Evolutionary conservation across 2,329 filamentous ascomycete species (phyloP).

Genomic region (Pestalotiopsis sp.): DNA sequence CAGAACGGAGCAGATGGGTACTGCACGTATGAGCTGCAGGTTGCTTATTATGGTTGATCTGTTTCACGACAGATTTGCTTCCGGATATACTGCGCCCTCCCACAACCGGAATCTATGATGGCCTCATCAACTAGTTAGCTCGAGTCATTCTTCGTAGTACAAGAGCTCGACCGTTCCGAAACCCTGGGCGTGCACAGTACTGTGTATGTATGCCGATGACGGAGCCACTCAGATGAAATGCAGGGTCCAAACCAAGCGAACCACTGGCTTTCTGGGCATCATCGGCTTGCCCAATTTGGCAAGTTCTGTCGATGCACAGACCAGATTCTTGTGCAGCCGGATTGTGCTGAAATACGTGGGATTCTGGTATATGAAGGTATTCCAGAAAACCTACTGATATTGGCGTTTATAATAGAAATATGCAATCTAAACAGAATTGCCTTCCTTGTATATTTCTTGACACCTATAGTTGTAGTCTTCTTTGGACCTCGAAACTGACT

Average conservation of each 20-base stretch:
- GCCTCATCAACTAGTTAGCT: neutral
- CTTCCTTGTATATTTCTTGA: too few species aligned
- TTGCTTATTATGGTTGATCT: too few species aligned
- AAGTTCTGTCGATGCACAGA: neutral
- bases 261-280: neutral
- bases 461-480: too few species aligned
- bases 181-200: neutral
- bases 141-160: neutral
- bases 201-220: slow-evolving; percentile 1
- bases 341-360: neutral
- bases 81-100: neutral
- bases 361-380: too few species aligned
- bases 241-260: slow-evolving; percentile 9
- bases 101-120: neutral
- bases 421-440: too few species aligned
- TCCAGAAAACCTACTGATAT: too few species aligned
- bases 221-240: slow-evolving; percentile 1
- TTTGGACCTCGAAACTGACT: too few species aligned
- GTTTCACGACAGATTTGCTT: neutral
- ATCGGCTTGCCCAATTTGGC: slow-evolving; percentile 3
- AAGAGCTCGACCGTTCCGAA: neutral
- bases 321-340: neutral
- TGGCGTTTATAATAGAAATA: too few species aligned
- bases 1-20: neutral
- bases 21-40: too few species aligned